phyloP scores from a whole-genome alignment of 805 yeast genomes.

The Zygoascus bituminiphila region DNA sequence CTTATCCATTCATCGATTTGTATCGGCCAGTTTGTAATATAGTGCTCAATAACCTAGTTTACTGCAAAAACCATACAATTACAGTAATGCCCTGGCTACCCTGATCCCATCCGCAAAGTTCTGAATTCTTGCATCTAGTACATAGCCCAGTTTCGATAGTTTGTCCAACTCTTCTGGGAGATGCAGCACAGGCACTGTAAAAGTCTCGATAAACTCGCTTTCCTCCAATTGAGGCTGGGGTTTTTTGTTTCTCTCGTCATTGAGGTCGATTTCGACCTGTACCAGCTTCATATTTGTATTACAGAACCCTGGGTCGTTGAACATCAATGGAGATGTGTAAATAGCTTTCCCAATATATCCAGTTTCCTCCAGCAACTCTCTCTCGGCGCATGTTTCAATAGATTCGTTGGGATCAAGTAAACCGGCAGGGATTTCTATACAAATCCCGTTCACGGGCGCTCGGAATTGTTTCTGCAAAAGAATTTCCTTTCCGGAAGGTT shows the following conservation, averaged over 20 bases:
- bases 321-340: slow-evolving; percentile 41
- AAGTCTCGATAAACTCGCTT: slow-evolving; percentile 86
- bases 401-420: slow-evolving; percentile 78
- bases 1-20: no score
- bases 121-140: slow-evolving; percentile 79
- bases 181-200: slow-evolving; percentile 49
- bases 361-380: slow-evolving; percentile 88
- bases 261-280: slow-evolving; percentile 66
- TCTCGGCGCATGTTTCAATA: slow-evolving; percentile 67
- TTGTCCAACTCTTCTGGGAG: slow-evolving; percentile 47
- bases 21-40: no score
- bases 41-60: no score
- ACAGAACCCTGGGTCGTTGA: slow-evolving; percentile 75
- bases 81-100: slow-evolving; percentile 34
- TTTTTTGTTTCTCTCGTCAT: slow-evolving; percentile 51
- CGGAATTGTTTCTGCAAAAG: slow-evolving; percentile 84
- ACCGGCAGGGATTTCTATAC: slow-evolving; percentile 95
- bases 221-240: slow-evolving; percentile 79
- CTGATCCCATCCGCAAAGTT: slow-evolving; percentile 76
- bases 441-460: slow-evolving; percentile 83
- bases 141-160: slow-evolving; percentile 57
- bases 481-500: slow-evolving; percentile 42
- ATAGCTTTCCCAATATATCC: slow-evolving; percentile 70
- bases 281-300: slow-evolving; percentile 81
- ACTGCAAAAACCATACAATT: no score